These are phyloP conservation scores for Solanum gandarillasii DNA, from an alignment of 257 asterid species.

Conservation along the genomic window DNA sequence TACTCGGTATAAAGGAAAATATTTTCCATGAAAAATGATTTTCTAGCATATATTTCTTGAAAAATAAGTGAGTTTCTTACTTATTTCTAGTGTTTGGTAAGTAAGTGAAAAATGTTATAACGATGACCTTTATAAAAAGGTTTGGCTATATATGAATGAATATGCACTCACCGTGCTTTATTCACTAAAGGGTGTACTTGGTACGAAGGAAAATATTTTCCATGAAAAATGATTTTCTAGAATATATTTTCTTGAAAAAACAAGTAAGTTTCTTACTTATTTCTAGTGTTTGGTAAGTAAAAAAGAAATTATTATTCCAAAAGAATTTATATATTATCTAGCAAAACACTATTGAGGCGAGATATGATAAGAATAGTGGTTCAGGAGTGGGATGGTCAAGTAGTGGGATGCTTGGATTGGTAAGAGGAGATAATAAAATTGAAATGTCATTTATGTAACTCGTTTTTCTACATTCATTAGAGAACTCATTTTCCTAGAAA, in stretches of 20 bases:
- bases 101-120: neutral
- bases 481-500: neutral
- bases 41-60: neutral
- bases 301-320: neutral
- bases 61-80: too few species aligned
- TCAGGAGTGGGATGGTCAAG: neutral
- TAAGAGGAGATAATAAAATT: neutral
- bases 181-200: too few species aligned
- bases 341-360: too few species aligned
- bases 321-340: too few species aligned
- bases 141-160: neutral
- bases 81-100: neutral
- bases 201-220: too few species aligned
- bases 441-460: neutral
- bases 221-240: too few species aligned
- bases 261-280: too few species aligned
- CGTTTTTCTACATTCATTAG: neutral
- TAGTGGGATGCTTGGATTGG: neutral
- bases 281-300: neutral
- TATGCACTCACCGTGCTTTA: too few species aligned
- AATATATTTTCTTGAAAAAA: neutral
- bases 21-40: too few species aligned
- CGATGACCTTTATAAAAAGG: neutral
- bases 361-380: neutral
- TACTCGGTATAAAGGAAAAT: too few species aligned